Evolutionary conservation across 2,329 filamentous ascomycete species (phyloP), one percentile per base, ranked within the genome.

Genomic region (Botrytis tulipae): DNA sequence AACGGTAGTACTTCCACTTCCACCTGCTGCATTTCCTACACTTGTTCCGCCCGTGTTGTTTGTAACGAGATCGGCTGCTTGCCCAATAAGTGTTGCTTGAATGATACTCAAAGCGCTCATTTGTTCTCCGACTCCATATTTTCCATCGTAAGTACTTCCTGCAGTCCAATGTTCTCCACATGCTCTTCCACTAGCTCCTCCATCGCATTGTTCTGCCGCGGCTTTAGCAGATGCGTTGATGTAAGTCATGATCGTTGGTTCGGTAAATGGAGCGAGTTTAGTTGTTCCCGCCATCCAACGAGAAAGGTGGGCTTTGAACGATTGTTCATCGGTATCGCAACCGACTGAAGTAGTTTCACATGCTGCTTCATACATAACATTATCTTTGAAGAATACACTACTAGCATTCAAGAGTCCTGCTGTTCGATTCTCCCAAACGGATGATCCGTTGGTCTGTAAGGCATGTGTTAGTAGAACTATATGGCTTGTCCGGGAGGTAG

Each of bases 91-190:
- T 76, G 88, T 89, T 46, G 86, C 85, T 61, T 92, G 85, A 7
- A 91, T 86, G 14, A 92, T 84, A 77, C 92, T 89, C 79, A 92
- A 83, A 5, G 88, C 90, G 1, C 88, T 85, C 90, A 93, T 92
- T 81, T 93, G 90, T 80, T 92, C 89, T 18, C 91, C 91, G 2
- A 92, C 86, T 16, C 90, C 91, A 10, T 85, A 86, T 2, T 83
- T 84, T 44, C 88, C 87, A 79, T 92, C 89, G 81, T 86, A 92
- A 12, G 82, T 82, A 0, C 82, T 83, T 32, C 82, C 83, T 74
- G 86, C 85, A 57, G 85, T 86, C 89, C 89, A 91, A 74, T 86
- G 86, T 70, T 89, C 80, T 18, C 89, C 88, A 76, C 89, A 91
- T 84, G 89, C 86, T 40, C 85, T 85, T 14, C 85, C 84, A 75